Conservation (phyloP, 805 yeast species). For the Jamesozyma piceae region DNA sequence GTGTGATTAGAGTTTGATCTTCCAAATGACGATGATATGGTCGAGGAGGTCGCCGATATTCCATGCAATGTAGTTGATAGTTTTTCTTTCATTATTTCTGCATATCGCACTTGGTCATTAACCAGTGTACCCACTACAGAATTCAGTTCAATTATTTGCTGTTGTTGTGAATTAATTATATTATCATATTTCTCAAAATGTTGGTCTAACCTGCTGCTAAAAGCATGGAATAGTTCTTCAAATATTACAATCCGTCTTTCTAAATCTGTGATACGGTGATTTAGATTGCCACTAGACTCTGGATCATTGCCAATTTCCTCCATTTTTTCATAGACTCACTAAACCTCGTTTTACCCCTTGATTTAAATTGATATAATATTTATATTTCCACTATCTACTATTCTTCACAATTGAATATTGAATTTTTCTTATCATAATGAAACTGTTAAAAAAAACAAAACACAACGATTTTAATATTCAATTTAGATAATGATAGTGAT, state of each 20-base stretch:
- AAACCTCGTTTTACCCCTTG: too few relatives aligned
- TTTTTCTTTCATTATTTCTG: conserved; percentile 24
- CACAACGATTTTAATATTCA: too few relatives aligned
- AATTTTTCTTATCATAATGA: too few relatives aligned
- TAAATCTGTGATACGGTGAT: conserved; percentile 17
- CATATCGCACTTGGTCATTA: conserved; percentile 24
- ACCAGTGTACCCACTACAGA: conserved; percentile 19
- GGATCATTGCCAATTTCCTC: neutral
- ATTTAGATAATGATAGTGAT: too few relatives aligned
- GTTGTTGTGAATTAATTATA: conserved; percentile 25
- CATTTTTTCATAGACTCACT: neutral
- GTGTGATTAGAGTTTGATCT: neutral
- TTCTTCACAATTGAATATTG: too few relatives aligned
- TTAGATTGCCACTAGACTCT: neutral
- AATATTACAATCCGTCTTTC: conserved; percentile 25
- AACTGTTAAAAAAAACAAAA: too few relatives aligned
- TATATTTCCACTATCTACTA: too few relatives aligned
- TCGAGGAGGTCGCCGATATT: conserved; percentile 13
- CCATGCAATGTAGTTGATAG: conserved; percentile 17
- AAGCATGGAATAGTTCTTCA: conserved; percentile 25
- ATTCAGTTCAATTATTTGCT: conserved; percentile 24
- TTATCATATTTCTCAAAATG: conserved; percentile 27
- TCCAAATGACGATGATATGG: conserved; percentile 5
- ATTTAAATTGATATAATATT: too few relatives aligned
- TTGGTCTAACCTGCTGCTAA: conserved; percentile 25